Conservation (phyloP, 352 stramenopile genomes). For the Phytopythium delawarense region DNA sequence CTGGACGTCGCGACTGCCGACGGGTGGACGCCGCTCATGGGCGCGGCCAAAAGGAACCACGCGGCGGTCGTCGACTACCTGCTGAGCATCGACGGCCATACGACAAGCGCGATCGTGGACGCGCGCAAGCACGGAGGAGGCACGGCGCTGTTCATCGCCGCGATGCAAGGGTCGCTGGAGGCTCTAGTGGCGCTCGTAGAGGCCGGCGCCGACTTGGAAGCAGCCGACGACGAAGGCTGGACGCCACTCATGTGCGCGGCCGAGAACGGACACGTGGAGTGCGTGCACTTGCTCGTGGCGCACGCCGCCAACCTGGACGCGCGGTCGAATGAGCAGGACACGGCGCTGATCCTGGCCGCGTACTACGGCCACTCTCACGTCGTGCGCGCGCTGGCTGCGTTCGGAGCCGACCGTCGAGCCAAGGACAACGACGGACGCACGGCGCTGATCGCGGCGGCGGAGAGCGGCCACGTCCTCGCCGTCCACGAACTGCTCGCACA, state of each 20-base stretch:
- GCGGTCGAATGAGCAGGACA: conserved; percentile 10
- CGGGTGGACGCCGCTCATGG: conserved; percentile 24
- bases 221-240: conserved; percentile 45
- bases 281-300: conserved; percentile 33
- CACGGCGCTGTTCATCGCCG: conserved; percentile 18
- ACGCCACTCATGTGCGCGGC: conserved; percentile 61
- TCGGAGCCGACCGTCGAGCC: conserved; percentile 13
- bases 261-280: conserved; percentile 40
- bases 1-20: conserved; percentile 12
- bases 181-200: conserved; percentile 13
- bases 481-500: conserved; percentile 2
- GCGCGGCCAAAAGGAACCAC: conserved; percentile 17
- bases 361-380: conserved; percentile 17
- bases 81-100: not conserved
- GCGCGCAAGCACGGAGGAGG: not conserved
- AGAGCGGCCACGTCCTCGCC: not conserved
- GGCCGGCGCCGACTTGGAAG: conserved; percentile 30
- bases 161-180: conserved; percentile 13
- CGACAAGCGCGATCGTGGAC: not conserved
- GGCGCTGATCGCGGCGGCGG: conserved; percentile 9
- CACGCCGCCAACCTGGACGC: conserved; percentile 30
- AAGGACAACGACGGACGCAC: conserved; percentile 12
- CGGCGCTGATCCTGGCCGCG: conserved; percentile 18
- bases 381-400: conserved; percentile 10
- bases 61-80: conserved; percentile 13